Base-by-base conservation (phyloP, 495 filamentous ascomycete genomes). In the Penicillium paxilli region DNA sequence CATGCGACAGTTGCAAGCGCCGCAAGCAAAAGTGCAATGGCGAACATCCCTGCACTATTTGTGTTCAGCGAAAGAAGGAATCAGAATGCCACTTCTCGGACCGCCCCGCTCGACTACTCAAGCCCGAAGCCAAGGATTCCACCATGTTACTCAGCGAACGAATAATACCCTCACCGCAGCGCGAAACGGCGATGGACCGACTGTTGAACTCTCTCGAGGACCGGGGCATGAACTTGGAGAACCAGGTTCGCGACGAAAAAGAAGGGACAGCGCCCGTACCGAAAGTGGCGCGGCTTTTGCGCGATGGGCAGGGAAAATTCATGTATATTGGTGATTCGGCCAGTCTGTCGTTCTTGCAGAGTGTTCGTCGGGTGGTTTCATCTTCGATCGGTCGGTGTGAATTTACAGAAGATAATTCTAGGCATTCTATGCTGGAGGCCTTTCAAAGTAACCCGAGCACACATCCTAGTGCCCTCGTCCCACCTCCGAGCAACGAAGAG, bases 21-120 rank as follows among this genome's bases (percentile, higher is more conserved):
- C 80, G 88, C 59, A 90, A 90, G 70, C 87, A 90, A 71, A 90
- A 90, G 80, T 90, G 87, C 70, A 87, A 91, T 69, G 87, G 87
- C 46, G 67, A 83, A 51, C 81, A 81, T 49, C 87, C 85, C 22
- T 91, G 87, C 62, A 83, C 82, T 45, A 88, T 85, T 22, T 90
- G 85, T 73, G 57, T 76, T 20, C 82, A 82, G 63, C 76, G 84
- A 54, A 74, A 71, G 55, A 74, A 87, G 56, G 75, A 74, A 37
- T 62, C 68, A 3, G 72, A 76, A 59, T 76, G 72, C 44, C 69
- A 74, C 51, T 76, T 76, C 52, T 76, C 72, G 14, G 72, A 76
- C 45, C 72, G 70, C 35, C 72, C 72, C 12, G 72, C 72, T 7
- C 66, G 72, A 20, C 52, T 72, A 8, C 69, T 76, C 44, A 69